phyloP scores from a whole-genome alignment of 1,139 yeast genomes.

The Yamadazyma pseudoaaseri region DNA sequence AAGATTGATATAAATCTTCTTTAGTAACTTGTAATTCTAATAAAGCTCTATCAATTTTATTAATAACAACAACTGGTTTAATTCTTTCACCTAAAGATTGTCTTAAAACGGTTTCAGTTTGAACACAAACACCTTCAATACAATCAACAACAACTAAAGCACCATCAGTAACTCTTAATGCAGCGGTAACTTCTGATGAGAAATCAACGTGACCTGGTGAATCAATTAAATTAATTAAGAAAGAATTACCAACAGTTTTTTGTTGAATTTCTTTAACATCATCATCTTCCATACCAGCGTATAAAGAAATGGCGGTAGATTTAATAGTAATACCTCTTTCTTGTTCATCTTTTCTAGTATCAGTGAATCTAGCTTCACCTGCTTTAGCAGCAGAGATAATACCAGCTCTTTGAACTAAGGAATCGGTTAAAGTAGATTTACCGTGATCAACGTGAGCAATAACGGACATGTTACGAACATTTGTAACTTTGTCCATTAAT shows the following conservation, averaged over 20 bases:
- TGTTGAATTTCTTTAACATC: constrained; percentile 95
- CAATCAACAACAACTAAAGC: constrained; percentile 99
- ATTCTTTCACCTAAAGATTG: constrained; percentile 99
- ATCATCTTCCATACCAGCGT: constrained; percentile 84
- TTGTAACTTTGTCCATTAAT: constrained; percentile 99
- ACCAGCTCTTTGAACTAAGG: constrained; percentile 99
- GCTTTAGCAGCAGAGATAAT: constrained; percentile 99
- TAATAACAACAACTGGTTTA: constrained; percentile 96
- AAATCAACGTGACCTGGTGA: constrained; percentile 99
- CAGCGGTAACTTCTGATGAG: constrained; percentile 99
- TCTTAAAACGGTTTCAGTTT: constrained; percentile 99
- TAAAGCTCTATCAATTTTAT: constrained; percentile 99
- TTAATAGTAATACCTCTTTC: constrained; percentile 99
- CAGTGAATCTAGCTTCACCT: constrained; percentile 99
- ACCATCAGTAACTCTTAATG: constrained; percentile 99
- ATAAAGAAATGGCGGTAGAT: constrained; percentile 98
- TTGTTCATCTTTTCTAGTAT: constrained; percentile 99
- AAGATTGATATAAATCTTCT: constrained; percentile 98
- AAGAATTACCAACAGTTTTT: constrained; percentile 91
- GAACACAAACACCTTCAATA: constrained; percentile 99
- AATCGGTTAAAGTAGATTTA: constrained; percentile 98
- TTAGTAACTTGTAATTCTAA: constrained; percentile 98
- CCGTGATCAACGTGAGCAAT: constrained; percentile 99
- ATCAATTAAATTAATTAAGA: constrained; percentile 97
- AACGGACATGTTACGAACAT: constrained; percentile 99